Conservation (phyloP, 805 yeast genomes). For the Candida orba region DNA sequence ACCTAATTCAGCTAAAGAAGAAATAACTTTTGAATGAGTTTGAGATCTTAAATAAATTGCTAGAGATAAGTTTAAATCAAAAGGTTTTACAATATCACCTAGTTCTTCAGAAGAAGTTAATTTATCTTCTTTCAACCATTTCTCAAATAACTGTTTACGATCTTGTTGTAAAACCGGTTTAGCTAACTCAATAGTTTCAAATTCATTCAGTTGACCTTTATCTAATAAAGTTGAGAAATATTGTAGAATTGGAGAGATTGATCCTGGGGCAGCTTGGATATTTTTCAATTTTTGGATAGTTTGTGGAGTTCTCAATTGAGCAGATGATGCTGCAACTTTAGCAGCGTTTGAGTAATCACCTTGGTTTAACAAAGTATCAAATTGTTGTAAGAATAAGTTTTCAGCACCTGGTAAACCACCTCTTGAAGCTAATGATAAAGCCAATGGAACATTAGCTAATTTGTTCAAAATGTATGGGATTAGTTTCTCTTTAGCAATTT, state of each 20-base stretch:
- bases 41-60: conserved; percentile 85
- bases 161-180: conserved; percentile 94
- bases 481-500: conserved; percentile 74
- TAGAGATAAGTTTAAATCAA: conserved; percentile 77
- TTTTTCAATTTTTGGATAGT: conserved; percentile 89
- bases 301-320: conserved; percentile 86
- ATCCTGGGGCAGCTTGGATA: conserved; percentile 88
- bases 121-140: conserved; percentile 94
- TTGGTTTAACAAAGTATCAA: conserved; percentile 71
- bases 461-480: conserved; percentile 86
- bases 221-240: conserved; percentile 88
- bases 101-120: conserved; percentile 92
- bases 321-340: conserved; percentile 92
- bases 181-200: conserved; percentile 91
- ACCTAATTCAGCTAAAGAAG: conserved; percentile 88
- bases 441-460: conserved; percentile 79
- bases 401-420: conserved; percentile 99
- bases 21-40: conserved; percentile 81
- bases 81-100: conserved; percentile 91
- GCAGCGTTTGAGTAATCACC: conserved; percentile 94
- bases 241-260: conserved; percentile 87
- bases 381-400: conserved; percentile 82
- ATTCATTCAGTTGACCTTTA: conserved; percentile 85
- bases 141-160: conserved; percentile 87
- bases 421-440: conserved; percentile 83